A percentile compares a stretch with the other conserved stretches of the same genome.
These are phyloP conservation scores for Trypanosoma rangeli DNA, from an alignment of 208 protist genomes.

Conservation along the genomic window DNA sequence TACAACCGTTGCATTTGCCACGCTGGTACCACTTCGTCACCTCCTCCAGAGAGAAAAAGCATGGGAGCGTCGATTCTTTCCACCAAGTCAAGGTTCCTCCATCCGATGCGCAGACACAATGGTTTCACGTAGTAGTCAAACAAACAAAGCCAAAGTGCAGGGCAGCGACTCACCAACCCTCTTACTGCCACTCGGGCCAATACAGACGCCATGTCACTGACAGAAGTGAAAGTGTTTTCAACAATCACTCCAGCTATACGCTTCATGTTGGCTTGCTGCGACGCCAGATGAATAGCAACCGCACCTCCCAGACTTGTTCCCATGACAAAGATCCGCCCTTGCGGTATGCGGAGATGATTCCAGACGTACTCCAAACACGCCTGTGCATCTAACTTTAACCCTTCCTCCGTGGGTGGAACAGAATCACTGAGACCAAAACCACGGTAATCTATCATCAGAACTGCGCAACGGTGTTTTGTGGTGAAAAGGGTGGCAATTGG, in stretches of 20 bases:
- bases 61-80: conserved; percentile 44
- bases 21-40: conserved; percentile 89
- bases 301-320: conserved; percentile 90
- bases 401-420: conserved; percentile 60
- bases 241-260: conserved; percentile 79
- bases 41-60: conserved; percentile 77
- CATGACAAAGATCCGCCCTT: conserved; percentile 80
- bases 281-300: conserved; percentile 81
- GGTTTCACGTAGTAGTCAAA: conserved; percentile 83
- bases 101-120: conserved; percentile 66
- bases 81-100: conserved; percentile 58
- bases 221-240: conserved; percentile 91
- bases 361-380: conserved; percentile 79
- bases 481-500: conserved; percentile 60
- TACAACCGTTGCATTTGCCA: conserved; percentile 76
- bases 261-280: conserved; percentile 35
- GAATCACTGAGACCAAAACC: conserved; percentile 82
- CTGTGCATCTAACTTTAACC: conserved; percentile 80
- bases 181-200: conserved; percentile 37
- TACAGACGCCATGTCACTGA: conserved; percentile 75
- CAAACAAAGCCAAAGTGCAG: conserved; percentile 24
- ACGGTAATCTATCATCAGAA: conserved; percentile 91
- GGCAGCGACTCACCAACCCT: conserved; percentile 12
- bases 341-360: conserved; percentile 58
- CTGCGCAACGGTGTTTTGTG: conserved; percentile 48